These are phyloP conservation scores for Blastocystis sp. DNA, from an alignment of 352 stramenopile species.

Conservation along the genomic window DNA sequence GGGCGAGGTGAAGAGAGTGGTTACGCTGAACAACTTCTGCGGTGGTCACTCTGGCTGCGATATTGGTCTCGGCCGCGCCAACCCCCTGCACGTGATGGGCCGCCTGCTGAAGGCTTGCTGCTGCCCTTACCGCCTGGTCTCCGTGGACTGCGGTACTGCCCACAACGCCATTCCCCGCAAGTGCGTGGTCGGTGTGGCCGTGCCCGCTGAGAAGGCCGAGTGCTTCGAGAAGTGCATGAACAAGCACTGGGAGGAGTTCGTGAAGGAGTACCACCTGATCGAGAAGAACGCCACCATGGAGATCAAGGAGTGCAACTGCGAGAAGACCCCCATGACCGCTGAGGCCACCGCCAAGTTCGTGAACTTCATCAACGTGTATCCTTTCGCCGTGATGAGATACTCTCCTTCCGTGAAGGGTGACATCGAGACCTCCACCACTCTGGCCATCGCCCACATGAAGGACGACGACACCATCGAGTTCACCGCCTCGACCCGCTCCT, in stretches of 20 bases:
- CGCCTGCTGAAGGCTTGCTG: conserved; percentile 67
- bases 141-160: conserved; percentile 73
- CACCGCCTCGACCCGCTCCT: conserved; percentile 59
- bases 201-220: conserved; percentile 71
- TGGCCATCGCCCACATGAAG: conserved; percentile 52
- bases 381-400: conserved; percentile 62
- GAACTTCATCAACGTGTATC: conserved; percentile 69
- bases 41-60: conserved; percentile 74
- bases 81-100: conserved; percentile 69
- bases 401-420: conserved; percentile 51
- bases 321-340: conserved; percentile 46
- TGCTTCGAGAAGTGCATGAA: conserved; percentile 69
- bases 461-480: conserved; percentile 12
- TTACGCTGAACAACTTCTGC: conserved; percentile 72
- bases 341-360: conserved; percentile 59
- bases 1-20: conserved; percentile 39
- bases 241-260: conserved; percentile 67
- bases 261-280: conserved; percentile 67
- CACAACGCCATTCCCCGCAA: conserved; percentile 75
- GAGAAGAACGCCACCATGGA: conserved; percentile 46
- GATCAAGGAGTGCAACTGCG: conserved; percentile 22
- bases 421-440: conserved; percentile 66
- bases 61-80: conserved; percentile 73
- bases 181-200: conserved; percentile 71
- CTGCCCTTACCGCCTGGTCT: conserved; percentile 70